Evolutionary conservation across 352 stramenopile species (phyloP), one percentile per base, ranked within the genome.

Genomic region (Phytophthora colocasiae): DNA sequence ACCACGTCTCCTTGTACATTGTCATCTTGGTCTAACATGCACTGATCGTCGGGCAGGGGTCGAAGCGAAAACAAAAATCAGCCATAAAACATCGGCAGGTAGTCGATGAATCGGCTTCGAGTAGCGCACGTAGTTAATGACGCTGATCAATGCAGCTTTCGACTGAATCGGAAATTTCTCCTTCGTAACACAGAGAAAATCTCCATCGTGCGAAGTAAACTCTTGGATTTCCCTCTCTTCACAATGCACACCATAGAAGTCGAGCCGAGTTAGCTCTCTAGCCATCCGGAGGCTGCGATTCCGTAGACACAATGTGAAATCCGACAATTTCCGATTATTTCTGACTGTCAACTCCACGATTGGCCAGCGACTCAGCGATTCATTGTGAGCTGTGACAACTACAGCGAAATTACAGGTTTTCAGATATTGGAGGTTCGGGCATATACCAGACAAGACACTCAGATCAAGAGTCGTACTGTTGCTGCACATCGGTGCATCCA

Each of bases 51-150:
- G 6, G 2, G 31, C 6, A 39, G 8, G 39, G 40, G 31, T 53
- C 22, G 31, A 62, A 46, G 43, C 11, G 5, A 46, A 54, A 54
- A 36, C 19, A 22, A 62, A 53, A 62, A 44, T 62, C 43, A 53
- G 11, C 27, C 17, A n/a, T 49, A 49, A 34, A 17, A 31, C 19
- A 31, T 45, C n/a, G 19, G 53, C 26, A n/a, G 12, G 7, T 6
- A 31, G 0, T 4, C 6, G 27, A 31, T 4, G 27, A 31, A 31
- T 31, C 4, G 4, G 4, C 2, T 8, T 31, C 27, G 6, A 8
- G 27, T 31, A 31, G 2, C 7, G 7, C 12, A 4, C n/a, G 8
- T 12, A 5, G 3, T 8, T 29, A 22, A 48, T 19, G 26, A n/a
- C 19, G 8, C 43, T 48, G 3, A 48, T 17, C 10, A 48, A 12